Base-by-base conservation (phyloP, 1,284 basidiomycete genomes). In the Schizophyllum amplum region DNA sequence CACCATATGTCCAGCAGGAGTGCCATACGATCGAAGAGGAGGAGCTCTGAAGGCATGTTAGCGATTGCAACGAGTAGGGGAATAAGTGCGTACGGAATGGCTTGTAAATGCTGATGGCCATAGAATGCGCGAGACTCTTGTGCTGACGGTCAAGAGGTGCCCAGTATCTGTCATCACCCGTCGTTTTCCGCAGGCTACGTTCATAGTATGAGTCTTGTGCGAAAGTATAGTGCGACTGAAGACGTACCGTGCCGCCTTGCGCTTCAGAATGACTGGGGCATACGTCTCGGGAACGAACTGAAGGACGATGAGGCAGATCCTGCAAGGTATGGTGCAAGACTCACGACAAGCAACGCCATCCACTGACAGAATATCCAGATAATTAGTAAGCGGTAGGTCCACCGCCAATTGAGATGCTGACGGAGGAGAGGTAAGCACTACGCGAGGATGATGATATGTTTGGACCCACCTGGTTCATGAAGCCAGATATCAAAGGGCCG, bases 201-300 rank as follows among this genome's bases (percentile, higher is more conserved):
- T n/a, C n/a, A n/a, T n/a, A n/a, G n/a, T n/a, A n/a, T n/a, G n/a
- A n/a, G n/a, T n/a, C n/a, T n/a, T n/a, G n/a, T n/a, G n/a, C n/a
- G n/a, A n/a, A n/a, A n/a, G n/a, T n/a, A n/a, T n/a, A n/a, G n/a
- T n/a, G n/a, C n/a, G n/a, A 21, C 66, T 69, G 51, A 68, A 58
- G 76, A 17, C 69, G 67, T 42, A 76, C 69, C 63, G 80, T 69
- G 25, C 72, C 20, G 90, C 77, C 73, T 90, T 78, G 62, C 64
- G 65, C 71, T 82, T 79, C 17, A 86, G 68, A 2, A 94, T 69
- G 4, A 84, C 75, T 0, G 90, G 87, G 1, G 69, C 69, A 65
- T 83, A 92, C 0, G 91, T 93, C 70, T 94, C 92, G 0, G 89
- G 87, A 0, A 91, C 81, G 54, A 81, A 63, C 78, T 81, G 55